Conservation (phyloP, 805 yeast species). For the Saccharomyces paradoxus region DNA sequence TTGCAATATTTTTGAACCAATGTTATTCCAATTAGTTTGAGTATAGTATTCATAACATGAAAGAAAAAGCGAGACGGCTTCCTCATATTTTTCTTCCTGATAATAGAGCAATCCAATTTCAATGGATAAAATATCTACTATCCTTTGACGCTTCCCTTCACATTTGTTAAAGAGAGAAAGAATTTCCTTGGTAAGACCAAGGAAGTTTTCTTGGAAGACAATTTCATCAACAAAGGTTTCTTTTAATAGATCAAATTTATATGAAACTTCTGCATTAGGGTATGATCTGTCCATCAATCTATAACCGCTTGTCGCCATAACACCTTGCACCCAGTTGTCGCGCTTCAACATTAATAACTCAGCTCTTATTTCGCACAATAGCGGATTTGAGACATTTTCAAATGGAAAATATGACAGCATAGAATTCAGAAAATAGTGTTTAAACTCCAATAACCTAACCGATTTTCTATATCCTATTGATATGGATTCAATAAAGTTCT, state of each 20-base stretch:
- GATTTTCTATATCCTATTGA: slow-evolving; percentile 8
- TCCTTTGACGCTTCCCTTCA: slow-evolving; percentile 40
- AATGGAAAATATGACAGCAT: slow-evolving; percentile 8
- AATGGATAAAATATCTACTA: slow-evolving; percentile 65
- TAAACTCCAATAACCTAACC: slow-evolving; percentile 16
- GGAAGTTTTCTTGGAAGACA: slow-evolving; percentile 32
- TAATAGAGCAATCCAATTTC: slow-evolving; percentile 71
- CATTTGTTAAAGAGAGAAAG: slow-evolving; percentile 14
- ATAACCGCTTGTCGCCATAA: slow-evolving; percentile 10
- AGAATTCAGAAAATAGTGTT: slow-evolving; percentile 13
- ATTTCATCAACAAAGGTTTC: slow-evolving; percentile 15
- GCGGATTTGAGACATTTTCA: slow-evolving; percentile 3
- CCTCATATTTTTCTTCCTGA: slow-evolving; percentile 45
- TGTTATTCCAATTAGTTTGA: slow-evolving; percentile 63
- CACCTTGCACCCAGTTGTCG: slow-evolving; percentile 32
- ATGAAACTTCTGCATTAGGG: slow-evolving; percentile 2
- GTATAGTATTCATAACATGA: slow-evolving; percentile 63
- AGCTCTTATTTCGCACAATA: slow-evolving; percentile 29
- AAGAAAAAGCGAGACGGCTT: slow-evolving; percentile 55
- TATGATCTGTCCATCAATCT: slow-evolving; percentile 9
- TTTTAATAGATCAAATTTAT: slow-evolving; percentile 7
- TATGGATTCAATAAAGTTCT: slow-evolving; percentile 12
- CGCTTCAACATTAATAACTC: slow-evolving; percentile 35
- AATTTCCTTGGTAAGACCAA: slow-evolving; percentile 42
- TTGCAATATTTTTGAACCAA: slow-evolving; percentile 59